These are phyloP conservation scores for Metschnikowia kofuensis DNA, from an alignment of 805 yeast genomes.

Conservation along the genomic window DNA sequence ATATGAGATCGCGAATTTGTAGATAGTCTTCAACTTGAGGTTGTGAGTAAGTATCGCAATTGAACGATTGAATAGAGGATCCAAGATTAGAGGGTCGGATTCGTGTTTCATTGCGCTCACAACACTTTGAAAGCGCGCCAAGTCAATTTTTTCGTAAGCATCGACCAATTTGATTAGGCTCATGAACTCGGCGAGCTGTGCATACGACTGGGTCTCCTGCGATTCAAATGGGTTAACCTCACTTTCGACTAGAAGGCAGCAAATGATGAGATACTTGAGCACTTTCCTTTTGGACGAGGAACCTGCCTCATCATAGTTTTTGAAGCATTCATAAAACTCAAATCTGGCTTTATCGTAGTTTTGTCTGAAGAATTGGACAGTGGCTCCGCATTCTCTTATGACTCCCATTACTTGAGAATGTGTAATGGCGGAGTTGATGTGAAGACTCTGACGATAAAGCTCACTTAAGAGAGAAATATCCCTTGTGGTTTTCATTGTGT, in stretches of 20 bases:
- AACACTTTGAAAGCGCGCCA: conserved; percentile 19
- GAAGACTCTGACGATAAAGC: conserved; percentile 43
- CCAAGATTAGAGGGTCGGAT: conserved; percentile 26
- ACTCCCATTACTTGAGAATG: conserved; percentile 75
- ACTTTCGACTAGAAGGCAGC: conserved; percentile 60
- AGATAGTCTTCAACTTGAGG: conserved; percentile 30
- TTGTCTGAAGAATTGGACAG: conserved; percentile 56
- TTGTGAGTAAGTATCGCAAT: conserved; percentile 25
- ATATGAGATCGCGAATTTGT: conserved; percentile 31
- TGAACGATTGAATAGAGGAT: conserved; percentile 31
- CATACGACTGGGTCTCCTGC: conserved; percentile 62
- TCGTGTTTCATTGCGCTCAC: conserved; percentile 17
- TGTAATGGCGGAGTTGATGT: conserved; percentile 60
- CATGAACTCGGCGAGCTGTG: conserved; percentile 21
- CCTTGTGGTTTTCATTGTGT: conserved; percentile 35
- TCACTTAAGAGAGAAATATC: conserved; percentile 40
- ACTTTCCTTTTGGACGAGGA: conserved; percentile 49
- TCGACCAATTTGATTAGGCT: conserved; percentile 28
- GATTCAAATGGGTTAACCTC: conserved; percentile 71
- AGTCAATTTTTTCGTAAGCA: conserved; percentile 29
- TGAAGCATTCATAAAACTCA: conserved; percentile 54
- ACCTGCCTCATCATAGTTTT: conserved; percentile 45
- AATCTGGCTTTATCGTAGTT: conserved; percentile 60
- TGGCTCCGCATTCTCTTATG: conserved; percentile 75
- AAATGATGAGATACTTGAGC: conserved; percentile 58